phyloP scores from a whole-genome alignment of 768 basidiomycete genomes.

The Chiua virens region DNA sequence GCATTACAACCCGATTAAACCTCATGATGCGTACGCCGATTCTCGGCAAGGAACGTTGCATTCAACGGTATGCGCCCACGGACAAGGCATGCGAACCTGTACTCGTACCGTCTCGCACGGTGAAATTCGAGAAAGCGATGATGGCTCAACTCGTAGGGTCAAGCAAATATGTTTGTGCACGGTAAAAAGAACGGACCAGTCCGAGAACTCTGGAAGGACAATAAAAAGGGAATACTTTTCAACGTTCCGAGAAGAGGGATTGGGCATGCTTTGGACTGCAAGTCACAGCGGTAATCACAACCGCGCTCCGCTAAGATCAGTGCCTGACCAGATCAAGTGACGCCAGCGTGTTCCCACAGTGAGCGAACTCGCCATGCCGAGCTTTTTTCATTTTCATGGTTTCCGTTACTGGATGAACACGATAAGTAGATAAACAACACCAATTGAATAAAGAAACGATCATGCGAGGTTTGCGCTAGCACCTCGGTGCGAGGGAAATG shows the following conservation, averaged over 20 bases:
- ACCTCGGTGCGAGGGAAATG: not conserved
- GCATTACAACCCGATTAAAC: not conserved
- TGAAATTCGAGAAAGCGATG: conserved; percentile 15
- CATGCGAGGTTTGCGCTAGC: conserved; percentile 7
- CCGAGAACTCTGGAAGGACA: conserved; percentile 24
- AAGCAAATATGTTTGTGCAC: conserved; percentile 10
- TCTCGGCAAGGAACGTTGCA: too few relatives aligned
- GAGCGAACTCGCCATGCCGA: conserved; percentile 8
- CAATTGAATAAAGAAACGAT: conserved; percentile 4
- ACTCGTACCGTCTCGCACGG: conserved; percentile 2
- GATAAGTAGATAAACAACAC: conserved; percentile 19
- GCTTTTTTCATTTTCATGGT: conserved; percentile 25
- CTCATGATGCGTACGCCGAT: too few relatives aligned
- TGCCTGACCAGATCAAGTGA: conserved; percentile 31
- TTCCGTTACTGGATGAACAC: conserved; percentile 8
- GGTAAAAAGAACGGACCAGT: conserved; percentile 23
- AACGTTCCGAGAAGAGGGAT: conserved; percentile 18
- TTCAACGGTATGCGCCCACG: not conserved
- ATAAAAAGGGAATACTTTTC: conserved; percentile 8
- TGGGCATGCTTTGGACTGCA: conserved; percentile 25
- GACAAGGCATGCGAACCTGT: conserved; percentile 6
- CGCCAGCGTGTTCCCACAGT: conserved; percentile 21
- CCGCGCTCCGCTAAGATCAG: conserved; percentile 22
- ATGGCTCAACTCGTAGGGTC: conserved; percentile 17
- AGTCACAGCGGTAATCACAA: conserved; percentile 24